Evolutionary conservation across 768 basidiomycete genomes (phyloP), one percentile per base, ranked within the genome.

Genomic region (Clitopilus passeckerianus): DNA sequence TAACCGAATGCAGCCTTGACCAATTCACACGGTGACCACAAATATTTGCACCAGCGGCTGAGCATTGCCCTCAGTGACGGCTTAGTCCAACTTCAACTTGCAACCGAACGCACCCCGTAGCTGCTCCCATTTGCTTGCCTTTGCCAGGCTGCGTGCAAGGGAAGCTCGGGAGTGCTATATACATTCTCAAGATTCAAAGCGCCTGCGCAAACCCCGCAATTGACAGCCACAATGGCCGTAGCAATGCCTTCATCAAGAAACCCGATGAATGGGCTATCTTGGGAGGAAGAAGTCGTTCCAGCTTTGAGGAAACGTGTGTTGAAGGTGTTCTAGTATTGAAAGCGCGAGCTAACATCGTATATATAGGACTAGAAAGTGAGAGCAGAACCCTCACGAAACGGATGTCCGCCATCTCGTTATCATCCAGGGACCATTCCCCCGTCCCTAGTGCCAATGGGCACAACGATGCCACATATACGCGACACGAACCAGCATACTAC

Each of bases 281-380:
- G 90, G 90, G 91, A 91, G 71, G 90, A 91, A 68, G 83, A 83
- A 34, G 90, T 93, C 58, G 91, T 93, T 30, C 91, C 91, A 57
- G 80, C 88, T 41, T 77, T 93, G 35, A 82, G 91, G 65, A 90
- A 91, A 79, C 81, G 90, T 92, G 76, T 67, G 82, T 77, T 52
- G 59, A 61, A 58, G 24, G 15, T 54, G 24, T 15, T 56, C 34
- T 16, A 44, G 57, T 59, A 57, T 58, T 33, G 56, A 27, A 30
- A 59, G 60, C 57, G 60, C 57, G 22, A 60, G 59, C 65, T 58
- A 57, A 34, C 37, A 34, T 60, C 37, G 41, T 41, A 60, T 57
- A 60, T 60, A 14, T 66, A 94, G 92, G 92, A 58, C 82, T 94
- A 18, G 86, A 93, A 73, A 81, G 76, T 61, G 92, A 94, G 75